Conservation (phyloP, 163 green algal species). For the Scenedesmus sp. region DNA sequence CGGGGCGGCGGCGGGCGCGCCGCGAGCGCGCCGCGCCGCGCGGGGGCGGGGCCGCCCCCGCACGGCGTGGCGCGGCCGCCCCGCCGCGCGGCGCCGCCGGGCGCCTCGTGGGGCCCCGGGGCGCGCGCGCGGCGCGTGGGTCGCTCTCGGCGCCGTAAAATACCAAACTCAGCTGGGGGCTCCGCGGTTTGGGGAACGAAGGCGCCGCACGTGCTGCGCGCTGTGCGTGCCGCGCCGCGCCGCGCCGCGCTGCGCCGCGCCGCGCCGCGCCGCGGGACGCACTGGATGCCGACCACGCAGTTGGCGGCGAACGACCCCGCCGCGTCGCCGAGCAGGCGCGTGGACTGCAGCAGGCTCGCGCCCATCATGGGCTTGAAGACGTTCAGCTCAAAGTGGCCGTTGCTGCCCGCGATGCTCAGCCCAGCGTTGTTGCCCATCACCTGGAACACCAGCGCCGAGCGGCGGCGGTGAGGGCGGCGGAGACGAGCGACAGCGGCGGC, state of each 20-base stretch:
- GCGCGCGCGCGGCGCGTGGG: neutral
- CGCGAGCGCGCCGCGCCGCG: too few relatives aligned
- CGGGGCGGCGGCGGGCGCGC: too few relatives aligned
- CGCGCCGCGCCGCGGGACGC: too few relatives aligned
- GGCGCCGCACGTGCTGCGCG: neutral
- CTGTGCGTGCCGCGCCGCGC: too few relatives aligned
- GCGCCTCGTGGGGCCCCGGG: too few relatives aligned
- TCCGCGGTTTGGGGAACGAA: constrained; percentile 43
- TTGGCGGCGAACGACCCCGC: constrained; percentile 83
- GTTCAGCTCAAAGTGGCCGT: constrained; percentile 98
- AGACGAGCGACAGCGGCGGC: constrained; percentile 23
- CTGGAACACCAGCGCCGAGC: constrained; percentile 10
- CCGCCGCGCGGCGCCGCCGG: too few relatives aligned
- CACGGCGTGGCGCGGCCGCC: too few relatives aligned
- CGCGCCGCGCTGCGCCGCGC: too few relatives aligned
- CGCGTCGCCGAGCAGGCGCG: constrained; percentile 86
- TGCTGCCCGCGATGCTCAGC: constrained; percentile 81
- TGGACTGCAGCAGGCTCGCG: constrained; percentile 68
- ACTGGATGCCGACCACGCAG: constrained; percentile 85
- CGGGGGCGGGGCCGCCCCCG: too few relatives aligned
- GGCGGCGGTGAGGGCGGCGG: neutral
- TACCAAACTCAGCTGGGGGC: constrained; percentile 38
- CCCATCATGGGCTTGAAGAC: constrained; percentile 98
- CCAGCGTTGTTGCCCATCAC: constrained; percentile 96
- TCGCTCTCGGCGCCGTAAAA: constrained; percentile 39